These are phyloP conservation scores for Thozetella sp. DNA, from an alignment of 495 filamentous ascomycete genomes.

Conservation along the genomic window DNA sequence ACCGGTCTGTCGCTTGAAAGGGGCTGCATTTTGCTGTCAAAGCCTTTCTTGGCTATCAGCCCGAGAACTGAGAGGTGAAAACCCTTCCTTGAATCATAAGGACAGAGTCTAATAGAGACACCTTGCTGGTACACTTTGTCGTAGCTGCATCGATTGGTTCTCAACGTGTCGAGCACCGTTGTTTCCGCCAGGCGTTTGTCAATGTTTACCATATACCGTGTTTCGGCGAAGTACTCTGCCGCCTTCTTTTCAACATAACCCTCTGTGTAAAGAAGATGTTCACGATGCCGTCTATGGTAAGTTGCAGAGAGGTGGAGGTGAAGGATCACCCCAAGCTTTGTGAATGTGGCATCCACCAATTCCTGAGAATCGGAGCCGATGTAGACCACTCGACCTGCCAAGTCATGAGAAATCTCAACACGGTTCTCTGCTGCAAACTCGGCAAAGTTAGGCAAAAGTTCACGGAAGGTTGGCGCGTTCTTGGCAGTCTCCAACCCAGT, in stretches of 20 bases:
- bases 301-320: constrained; percentile 23
- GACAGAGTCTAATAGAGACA: constrained; percentile 18
- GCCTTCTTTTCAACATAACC: constrained; percentile 11
- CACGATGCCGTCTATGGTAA: neutral
- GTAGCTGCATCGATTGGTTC: constrained; percentile 11
- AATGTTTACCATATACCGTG: constrained; percentile 32
- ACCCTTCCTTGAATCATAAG: constrained; percentile 3
- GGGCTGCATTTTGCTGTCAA: neutral
- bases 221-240: constrained; percentile 9
- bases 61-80: constrained; percentile 9
- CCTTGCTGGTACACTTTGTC: constrained; percentile 12
- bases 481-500: constrained; percentile 14
- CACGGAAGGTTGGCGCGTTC: constrained; percentile 2
- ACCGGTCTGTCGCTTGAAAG: neutral
- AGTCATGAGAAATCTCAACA: constrained; percentile 20
- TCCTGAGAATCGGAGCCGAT: constrained; percentile 27
- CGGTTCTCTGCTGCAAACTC: constrained; percentile 22
- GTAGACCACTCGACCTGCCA: constrained; percentile 26
- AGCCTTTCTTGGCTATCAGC: constrained; percentile 6
- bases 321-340: constrained; percentile 36
- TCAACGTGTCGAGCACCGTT: constrained; percentile 9
- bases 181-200: constrained; percentile 11
- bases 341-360: constrained; percentile 15
- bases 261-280: constrained; percentile 40
- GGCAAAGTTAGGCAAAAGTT: constrained; percentile 17